A percentile compares a stretch with the other conserved stretches of the same genome.
Conservation (phyloP, 257 asterid genomes). For the Solanum lignicaule region DNA sequence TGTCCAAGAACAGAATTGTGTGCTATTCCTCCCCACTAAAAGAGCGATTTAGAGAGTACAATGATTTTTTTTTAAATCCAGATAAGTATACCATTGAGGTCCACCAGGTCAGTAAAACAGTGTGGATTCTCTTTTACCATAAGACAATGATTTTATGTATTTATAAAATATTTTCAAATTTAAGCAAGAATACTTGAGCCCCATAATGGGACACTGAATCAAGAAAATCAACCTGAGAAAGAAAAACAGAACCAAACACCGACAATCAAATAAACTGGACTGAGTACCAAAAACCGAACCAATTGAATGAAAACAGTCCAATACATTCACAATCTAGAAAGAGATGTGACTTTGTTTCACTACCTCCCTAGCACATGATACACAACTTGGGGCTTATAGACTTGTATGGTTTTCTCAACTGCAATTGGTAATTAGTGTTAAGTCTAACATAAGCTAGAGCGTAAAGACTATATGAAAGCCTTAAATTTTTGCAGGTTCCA, state of each 20-base stretch:
- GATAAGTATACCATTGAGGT: neutral
- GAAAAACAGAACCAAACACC: neutral
- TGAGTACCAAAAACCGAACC: neutral
- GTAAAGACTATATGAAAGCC: neutral
- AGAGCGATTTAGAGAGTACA: neutral
- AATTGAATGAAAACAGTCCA: neutral
- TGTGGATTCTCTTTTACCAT: neutral
- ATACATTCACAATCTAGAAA: neutral
- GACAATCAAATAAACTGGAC: neutral
- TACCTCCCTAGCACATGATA: neutral
- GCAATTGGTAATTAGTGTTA: neutral
- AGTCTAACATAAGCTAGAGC: neutral
- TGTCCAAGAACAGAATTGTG: neutral
- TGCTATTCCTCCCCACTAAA: neutral
- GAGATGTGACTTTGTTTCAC: neutral
- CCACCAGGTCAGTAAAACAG: neutral
- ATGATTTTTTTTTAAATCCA: neutral
- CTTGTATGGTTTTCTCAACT: neutral
- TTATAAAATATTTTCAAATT: neutral
- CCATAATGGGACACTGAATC: neutral
- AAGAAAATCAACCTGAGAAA: neutral
- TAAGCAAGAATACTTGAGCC: neutral
- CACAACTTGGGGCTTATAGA: neutral
- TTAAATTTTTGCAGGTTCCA: neutral
- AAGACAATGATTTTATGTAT: neutral